These are phyloP conservation scores for Cinchona pubescens DNA, from an alignment of 257 asterid genomes.

Conservation along the genomic window DNA sequence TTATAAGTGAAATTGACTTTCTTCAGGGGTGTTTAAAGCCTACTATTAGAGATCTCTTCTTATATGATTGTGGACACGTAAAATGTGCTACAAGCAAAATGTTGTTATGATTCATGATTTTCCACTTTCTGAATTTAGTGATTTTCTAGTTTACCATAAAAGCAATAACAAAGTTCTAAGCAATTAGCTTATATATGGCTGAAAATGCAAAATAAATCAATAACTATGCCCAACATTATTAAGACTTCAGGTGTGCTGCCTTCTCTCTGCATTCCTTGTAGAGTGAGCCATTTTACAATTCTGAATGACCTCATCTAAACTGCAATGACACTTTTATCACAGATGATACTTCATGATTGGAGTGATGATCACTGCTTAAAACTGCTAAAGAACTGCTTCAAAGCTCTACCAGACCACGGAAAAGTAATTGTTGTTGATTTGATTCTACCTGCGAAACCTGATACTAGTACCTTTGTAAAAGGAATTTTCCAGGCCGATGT, in stretches of 20 bases:
- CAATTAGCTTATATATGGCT: background rate
- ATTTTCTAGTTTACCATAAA: background rate
- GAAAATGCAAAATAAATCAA: background rate
- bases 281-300: background rate
- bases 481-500: constrained; percentile 14
- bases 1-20: background rate
- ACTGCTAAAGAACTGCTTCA: constrained; percentile 12
- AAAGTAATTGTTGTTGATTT: constrained; percentile 16
- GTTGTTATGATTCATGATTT: background rate
- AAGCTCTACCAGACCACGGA: constrained; percentile 15
- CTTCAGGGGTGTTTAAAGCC: background rate
- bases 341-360: constrained; percentile 21
- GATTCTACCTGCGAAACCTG: constrained; percentile 4
- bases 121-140: background rate
- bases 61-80: background rate
- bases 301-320: background rate
- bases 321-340: background rate
- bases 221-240: background rate
- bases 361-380: constrained; percentile 16
- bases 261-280: background rate
- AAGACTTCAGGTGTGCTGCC: background rate
- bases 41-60: background rate
- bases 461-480: constrained; percentile 5
- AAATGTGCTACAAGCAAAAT: background rate
- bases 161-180: background rate